Conservation (phyloP, 2,329 filamentous ascomycete species). For the Blumeria hordei region DNA sequence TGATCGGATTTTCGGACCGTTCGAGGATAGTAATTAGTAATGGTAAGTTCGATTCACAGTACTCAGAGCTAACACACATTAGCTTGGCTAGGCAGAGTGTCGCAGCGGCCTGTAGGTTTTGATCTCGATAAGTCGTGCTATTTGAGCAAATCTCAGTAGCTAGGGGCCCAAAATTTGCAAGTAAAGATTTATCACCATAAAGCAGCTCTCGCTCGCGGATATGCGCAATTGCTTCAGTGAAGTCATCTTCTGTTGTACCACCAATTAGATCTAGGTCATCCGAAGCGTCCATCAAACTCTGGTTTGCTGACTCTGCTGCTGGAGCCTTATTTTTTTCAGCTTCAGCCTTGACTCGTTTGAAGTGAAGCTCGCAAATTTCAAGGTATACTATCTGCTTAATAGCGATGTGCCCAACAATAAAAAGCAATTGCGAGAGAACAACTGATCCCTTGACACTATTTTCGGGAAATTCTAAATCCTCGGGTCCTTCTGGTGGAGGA, state of each 20-base stretch:
- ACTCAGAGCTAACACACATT: conserved; percentile 94
- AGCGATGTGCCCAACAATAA: conserved; percentile 86
- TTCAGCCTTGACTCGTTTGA: conserved; percentile 85
- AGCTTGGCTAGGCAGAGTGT: conserved; percentile 90
- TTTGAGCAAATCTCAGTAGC: conserved; percentile 87
- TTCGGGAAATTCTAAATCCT: conserved; percentile 5
- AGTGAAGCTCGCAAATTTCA: conserved; percentile 91
- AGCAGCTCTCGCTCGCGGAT: conserved; percentile 67
- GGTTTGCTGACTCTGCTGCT: conserved; percentile 21
- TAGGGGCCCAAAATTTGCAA: conserved; percentile 77
- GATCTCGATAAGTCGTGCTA: conserved; percentile 77
- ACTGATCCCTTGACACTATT: conserved; percentile 38
- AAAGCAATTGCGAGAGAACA: conserved; percentile 70
- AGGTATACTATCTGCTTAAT: conserved; percentile 98
- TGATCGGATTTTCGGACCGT: conserved; percentile 72
- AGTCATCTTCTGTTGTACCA: conserved; percentile 85
- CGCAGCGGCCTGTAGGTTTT: conserved; percentile 74
- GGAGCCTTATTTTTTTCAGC: conserved; percentile 43
- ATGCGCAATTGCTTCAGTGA: conserved; percentile 65
- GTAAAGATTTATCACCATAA: conserved; percentile 58
- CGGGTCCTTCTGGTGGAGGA: conserved; percentile 11
- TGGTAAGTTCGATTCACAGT: conserved; percentile 79
- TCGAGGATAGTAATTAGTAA: conserved; percentile 97
- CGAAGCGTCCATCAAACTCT: conserved; percentile 38
- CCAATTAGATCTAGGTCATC: conserved; percentile 93